Percentiles rank a stretch among this genome's conserved stretches.
These are phyloP conservation scores for Scheffersomyces ergatensis DNA, from an alignment of 805 yeast genomes.

Conservation along the genomic window DNA sequence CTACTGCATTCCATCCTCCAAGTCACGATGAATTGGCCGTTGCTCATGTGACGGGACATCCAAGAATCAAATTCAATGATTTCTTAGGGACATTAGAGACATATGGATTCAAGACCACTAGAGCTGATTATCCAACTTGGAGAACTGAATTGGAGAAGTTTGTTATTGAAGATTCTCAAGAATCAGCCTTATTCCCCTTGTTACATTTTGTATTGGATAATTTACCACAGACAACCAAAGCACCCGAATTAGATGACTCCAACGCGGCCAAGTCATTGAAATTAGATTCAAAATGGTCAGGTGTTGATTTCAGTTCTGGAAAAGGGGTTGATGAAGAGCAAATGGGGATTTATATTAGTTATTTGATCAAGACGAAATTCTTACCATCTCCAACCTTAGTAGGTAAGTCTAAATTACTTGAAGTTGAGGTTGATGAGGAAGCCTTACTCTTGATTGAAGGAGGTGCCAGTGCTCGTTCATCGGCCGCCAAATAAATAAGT, in stretches of 20 bases:
- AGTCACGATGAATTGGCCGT: constrained; percentile 54
- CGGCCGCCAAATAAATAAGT: constrained; percentile 44
- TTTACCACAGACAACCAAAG: constrained; percentile 85
- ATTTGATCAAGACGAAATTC: constrained; percentile 77
- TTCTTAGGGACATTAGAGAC: constrained; percentile 62
- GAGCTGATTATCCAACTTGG: constrained; percentile 77
- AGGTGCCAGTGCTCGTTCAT: constrained; percentile 76
- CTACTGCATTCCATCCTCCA: constrained; percentile 80
- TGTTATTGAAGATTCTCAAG: constrained; percentile 71
- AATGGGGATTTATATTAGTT: constrained; percentile 75
- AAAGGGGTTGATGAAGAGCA: constrained; percentile 68
- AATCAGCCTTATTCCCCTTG: constrained; percentile 88
- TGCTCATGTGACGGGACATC: constrained; percentile 97
- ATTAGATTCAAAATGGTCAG: constrained; percentile 61
- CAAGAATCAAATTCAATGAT: constrained; percentile 78
- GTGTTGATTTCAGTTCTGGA: constrained; percentile 66
- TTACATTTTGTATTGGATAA: constrained; percentile 92
- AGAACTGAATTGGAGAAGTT: constrained; percentile 67
- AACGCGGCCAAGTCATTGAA: constrained; percentile 74
- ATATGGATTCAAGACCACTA: constrained; percentile 71
- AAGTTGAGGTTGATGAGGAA: constrained; percentile 51
- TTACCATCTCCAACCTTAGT: constrained; percentile 56
- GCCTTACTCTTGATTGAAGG: constrained; percentile 54
- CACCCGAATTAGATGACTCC: constrained; percentile 90
- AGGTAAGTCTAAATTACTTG: constrained; percentile 51